Evolutionary conservation across 371 early-diverging fungal genomes (phyloP).

Genomic region (Mortierella sp.): DNA sequence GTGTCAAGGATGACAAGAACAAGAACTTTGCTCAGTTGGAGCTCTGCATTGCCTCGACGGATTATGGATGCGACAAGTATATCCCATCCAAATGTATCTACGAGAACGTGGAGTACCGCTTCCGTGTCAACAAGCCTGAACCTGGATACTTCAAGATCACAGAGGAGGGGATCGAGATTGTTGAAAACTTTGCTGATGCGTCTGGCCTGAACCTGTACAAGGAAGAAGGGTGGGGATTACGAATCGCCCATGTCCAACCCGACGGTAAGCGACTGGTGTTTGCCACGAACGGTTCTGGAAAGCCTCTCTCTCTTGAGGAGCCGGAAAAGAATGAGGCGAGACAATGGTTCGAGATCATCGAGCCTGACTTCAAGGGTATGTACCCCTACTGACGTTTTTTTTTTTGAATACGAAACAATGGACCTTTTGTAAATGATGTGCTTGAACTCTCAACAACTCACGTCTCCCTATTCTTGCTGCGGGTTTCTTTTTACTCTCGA

Average conservation of each 20-base stretch:
- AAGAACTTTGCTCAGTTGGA: slow-evolving; percentile 16
- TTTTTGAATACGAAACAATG: too few species aligned
- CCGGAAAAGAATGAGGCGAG: background rate
- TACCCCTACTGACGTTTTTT: too few species aligned
- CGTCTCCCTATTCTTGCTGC: too few species aligned
- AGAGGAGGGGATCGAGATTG: slow-evolving; percentile 3
- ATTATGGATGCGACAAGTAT: slow-evolving; percentile 3
- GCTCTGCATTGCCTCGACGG: slow-evolving; percentile 31
- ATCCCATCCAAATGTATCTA: slow-evolving; percentile 29
- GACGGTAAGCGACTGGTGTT: slow-evolving; percentile 13
- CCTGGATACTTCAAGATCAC: slow-evolving; percentile 18
- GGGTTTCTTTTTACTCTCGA: too few species aligned
- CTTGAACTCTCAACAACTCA: too few species aligned
- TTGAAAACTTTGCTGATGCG: slow-evolving; percentile 6
- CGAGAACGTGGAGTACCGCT: slow-evolving; percentile 25
- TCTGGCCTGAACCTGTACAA: slow-evolving; percentile 24
- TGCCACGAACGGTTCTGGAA: slow-evolving; percentile 4
- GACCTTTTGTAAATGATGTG: too few species aligned
- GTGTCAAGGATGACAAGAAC: slow-evolving; percentile 13
- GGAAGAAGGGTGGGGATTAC: slow-evolving; percentile 25
- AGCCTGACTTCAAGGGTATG: too few species aligned
- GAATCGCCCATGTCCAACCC: slow-evolving; percentile 4
- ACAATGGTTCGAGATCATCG: slow-evolving; percentile 24
- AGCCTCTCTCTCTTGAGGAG: slow-evolving; percentile 8
- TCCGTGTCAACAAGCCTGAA: slow-evolving; percentile 17